Conservation (phyloP, 352 stramenopile genomes). For the Phytopythium delawarense region DNA sequence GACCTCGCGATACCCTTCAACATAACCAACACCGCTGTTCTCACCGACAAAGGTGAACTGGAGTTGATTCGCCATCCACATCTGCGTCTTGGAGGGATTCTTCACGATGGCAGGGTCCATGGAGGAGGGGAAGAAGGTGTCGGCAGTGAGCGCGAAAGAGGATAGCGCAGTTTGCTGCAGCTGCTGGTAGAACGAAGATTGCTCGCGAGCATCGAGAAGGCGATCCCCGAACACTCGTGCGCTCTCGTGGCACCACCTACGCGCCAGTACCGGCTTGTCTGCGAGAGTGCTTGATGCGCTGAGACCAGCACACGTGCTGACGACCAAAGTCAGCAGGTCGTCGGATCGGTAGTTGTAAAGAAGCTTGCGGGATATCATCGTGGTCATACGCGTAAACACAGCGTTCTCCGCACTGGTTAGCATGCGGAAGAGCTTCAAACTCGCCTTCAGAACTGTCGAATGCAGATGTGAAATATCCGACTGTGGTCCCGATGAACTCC, state of each 20-base stretch:
- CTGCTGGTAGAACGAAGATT: slow-evolving; percentile 31
- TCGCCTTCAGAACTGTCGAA: slow-evolving; percentile 45
- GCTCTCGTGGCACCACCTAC: slow-evolving; percentile 74
- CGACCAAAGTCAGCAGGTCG: slow-evolving; percentile 43
- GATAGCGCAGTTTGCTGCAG: slow-evolving; percentile 38
- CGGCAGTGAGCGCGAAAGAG: slow-evolving; percentile 38
- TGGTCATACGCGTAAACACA: slow-evolving; percentile 8
- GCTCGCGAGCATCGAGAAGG: slow-evolving; percentile 33
- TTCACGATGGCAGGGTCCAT: slow-evolving; percentile 15
- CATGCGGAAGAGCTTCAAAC: slow-evolving; percentile 45
- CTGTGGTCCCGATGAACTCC: background rate
- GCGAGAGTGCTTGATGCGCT: slow-evolving; percentile 23
- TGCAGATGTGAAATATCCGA: slow-evolving; percentile 18
- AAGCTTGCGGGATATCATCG: slow-evolving; percentile 26
- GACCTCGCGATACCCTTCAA: slow-evolving; percentile 56
- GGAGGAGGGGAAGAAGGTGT: slow-evolving; percentile 27
- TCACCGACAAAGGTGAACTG: slow-evolving; percentile 60
- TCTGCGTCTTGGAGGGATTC: slow-evolving; percentile 12
- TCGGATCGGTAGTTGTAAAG: slow-evolving; percentile 43
- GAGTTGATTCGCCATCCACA: slow-evolving; percentile 45
- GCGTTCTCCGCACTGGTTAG: slow-evolving; percentile 34
- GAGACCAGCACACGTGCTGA: slow-evolving; percentile 36
- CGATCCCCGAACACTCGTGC: slow-evolving; percentile 49
- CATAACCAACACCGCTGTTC: slow-evolving; percentile 24
- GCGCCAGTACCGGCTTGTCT: slow-evolving; percentile 48